Base-by-base conservation (phyloP, 2,329 filamentous ascomycete genomes). In the Ceratocystis papillata region DNA sequence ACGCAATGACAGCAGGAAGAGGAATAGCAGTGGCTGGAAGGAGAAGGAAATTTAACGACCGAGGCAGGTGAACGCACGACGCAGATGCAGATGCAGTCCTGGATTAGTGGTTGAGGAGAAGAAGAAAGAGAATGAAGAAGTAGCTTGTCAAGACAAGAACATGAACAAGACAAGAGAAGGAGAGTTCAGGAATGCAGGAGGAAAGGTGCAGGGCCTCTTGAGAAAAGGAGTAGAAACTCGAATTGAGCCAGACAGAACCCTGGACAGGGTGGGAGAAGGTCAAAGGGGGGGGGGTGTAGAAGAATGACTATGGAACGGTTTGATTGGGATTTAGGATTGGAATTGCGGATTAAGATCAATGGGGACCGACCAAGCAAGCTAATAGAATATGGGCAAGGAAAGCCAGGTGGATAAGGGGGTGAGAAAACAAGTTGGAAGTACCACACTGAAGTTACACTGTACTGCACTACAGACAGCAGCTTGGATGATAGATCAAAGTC, bases 321-420 rank as follows among this genome's bases (percentile, higher is more conserved):
- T 67, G 62, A 67, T 67, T 67, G 53, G 53, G 65, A 64, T 50
- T 65, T 62, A 48, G 50, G 44, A 61, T 57, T 41, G 61, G 65
- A 62, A 67, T 67, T 67, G 62, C 45, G 48, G 41, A 64, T 60
- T 64, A 55, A 63, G 33, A 60, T 67, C 62, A 65, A 67, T 67
- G 62, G 66, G 46, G 66, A 64, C 64, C 62, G 30, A 28, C 44
- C 62, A 61, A 67, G 44, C 62, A 61, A 67, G 44, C 66, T 67
- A 67, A 50, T 67, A 44, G 37, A 48, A 63, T 25, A 22, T 45
- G 48, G 20, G 55, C 33, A 53, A 61, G 61, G 41, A 41, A 22
- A 64, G 25, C 12, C 30, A 62, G 22, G 50, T 46, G 55, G 41
- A 60, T 63, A 60, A 37, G 45, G 62, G 45, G 62, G 48, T 53